Evolutionary conservation across 305 asterid species (phyloP).

Genomic region (Ajuga reptans): DNA sequence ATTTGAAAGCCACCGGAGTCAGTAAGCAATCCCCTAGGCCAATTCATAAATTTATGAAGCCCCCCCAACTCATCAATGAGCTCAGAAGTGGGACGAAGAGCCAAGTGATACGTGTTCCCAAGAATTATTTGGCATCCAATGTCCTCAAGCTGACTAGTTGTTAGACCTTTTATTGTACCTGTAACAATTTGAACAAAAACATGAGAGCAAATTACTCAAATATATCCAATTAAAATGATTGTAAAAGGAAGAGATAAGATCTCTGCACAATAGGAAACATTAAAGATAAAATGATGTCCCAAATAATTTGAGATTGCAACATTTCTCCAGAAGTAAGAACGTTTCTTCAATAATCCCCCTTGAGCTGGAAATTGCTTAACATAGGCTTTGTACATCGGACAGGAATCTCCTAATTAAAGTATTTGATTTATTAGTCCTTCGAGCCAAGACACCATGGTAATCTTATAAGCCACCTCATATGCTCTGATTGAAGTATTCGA

Average conservation of each 20-base stretch:
- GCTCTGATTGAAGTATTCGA: not conserved
- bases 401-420: not conserved
- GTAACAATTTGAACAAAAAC: conserved; percentile 4
- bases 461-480: not conserved
- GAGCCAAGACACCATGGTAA: not conserved
- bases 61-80: conserved; percentile 92
- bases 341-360: not conserved
- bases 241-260: not conserved
- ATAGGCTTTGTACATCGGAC: not conserved
- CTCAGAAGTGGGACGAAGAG: conserved; percentile 93
- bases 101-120: conserved; percentile 93
- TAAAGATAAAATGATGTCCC: not conserved
- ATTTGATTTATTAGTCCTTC: no score
- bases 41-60: conserved; percentile 88
- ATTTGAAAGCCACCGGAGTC: conserved; percentile 99
- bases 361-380: not conserved
- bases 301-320: not conserved
- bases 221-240: not conserved
- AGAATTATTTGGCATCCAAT: conserved; percentile 97
- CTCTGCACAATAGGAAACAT: not conserved
- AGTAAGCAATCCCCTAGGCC: conserved; percentile 92
- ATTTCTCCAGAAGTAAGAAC: not conserved
- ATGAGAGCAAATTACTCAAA: not conserved
- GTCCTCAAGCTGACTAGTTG: conserved; percentile 84
- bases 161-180: conserved; percentile 91